Base-by-base conservation (phyloP, 176 grass and related monocot genomes). In the Themeda triandra region DNA sequence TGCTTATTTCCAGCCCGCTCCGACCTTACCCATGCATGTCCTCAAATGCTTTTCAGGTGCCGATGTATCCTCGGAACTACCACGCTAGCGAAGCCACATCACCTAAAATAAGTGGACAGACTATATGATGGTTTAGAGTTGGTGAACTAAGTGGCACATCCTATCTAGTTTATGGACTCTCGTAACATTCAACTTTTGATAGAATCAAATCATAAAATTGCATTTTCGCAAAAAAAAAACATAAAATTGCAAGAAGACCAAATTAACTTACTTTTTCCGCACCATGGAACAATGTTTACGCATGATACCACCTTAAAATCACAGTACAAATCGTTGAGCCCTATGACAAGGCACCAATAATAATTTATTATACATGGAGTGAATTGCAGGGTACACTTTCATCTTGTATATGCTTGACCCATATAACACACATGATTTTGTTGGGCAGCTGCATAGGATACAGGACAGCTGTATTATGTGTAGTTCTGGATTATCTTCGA, bases 401-500 rank as follows among this genome's bases (percentile, higher is more conserved):
- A 10, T 14, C 8, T 23, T 66, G 60, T n/a, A 54, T 53, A 54
- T 84, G 59, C 30, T 66, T 48, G 6, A 21, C 13, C 67, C 60
- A 67, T 67, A 56, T 66, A 33, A 49, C 23, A 65, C 21, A 65
- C 30, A 25, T 23, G 75, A 66, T 77, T 68, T 30, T 69, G 17
- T 17, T 23, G 45, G 44, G 32, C 15, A 24, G 36, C 23, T 73
- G 27, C 48, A 17, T 25, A 73, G 71, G 42, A 73, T 73, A 0
- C 19, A 9, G 25, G 32, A 32, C 18, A 77, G 25, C 36, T 70
- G 10, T 46, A 23, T 71, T 32, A 86, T 74, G 48, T 31, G 88
- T 90, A 92, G 29, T 80, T 89, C 45, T 92, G 80, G 23, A 94
- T 83, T 48, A 94, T 94, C 25, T 63, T 73, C 0, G 84, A 80